A percentile compares a stretch with the other conserved stretches of the same genome.
Evolutionary conservation across 257 asterid species (phyloP).

Genomic region (Solanum lignicaule): DNA sequence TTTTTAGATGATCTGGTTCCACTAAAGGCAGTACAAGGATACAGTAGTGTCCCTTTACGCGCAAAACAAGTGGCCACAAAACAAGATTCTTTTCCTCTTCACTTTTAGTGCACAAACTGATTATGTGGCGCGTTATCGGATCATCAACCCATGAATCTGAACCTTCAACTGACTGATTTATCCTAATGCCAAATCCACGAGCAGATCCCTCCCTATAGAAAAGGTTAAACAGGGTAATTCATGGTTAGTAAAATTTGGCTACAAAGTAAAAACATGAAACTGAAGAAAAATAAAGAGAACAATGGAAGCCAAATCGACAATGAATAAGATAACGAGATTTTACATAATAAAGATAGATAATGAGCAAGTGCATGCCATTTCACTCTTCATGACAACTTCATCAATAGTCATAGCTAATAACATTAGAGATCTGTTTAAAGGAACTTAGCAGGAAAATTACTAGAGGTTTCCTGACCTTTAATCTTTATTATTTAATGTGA

Average conservation of each 20-base stretch:
- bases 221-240: background rate
- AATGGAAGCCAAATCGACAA: background rate
- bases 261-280: background rate
- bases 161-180: conserved; percentile 67
- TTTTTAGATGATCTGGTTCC: conserved; percentile 68
- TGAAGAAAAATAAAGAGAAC: background rate
- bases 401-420: background rate
- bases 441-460: background rate
- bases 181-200: conserved; percentile 77
- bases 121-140: conserved; percentile 79
- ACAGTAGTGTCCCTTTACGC: conserved; percentile 58
- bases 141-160: conserved; percentile 98
- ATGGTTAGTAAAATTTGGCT: background rate
- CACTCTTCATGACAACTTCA: background rate
- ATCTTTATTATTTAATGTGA: background rate
- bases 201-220: conserved; percentile 76
- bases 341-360: background rate
- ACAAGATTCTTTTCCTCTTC: conserved; percentile 46
- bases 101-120: conserved; percentile 41
- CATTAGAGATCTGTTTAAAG: background rate
- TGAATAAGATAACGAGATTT: background rate
- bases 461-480: background rate
- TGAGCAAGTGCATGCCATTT: background rate
- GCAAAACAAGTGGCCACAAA: conserved; percentile 80
- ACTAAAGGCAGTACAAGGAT: conserved; percentile 74